Evolutionary conservation across 2,329 filamentous ascomycete species (phyloP).

Genomic region (Colletotrichum sublineola): DNA sequence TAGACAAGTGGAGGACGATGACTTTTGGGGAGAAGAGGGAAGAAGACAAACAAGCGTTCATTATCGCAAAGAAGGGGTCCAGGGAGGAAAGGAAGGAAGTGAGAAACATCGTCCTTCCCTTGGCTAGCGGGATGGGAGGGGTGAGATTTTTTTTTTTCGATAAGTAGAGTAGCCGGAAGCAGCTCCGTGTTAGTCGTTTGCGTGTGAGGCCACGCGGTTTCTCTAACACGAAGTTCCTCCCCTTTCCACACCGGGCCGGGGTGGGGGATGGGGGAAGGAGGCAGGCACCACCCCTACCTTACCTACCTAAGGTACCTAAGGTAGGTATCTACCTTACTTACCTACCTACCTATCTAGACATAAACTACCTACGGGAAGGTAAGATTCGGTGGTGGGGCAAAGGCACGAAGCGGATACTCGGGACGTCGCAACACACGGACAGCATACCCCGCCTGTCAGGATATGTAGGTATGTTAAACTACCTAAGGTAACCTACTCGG

Average conservation of each 20-base stretch:
- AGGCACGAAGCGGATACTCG: background rate
- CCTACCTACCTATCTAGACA: no score
- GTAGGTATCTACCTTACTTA: background rate
- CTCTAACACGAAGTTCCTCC: background rate
- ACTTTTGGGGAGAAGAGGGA: constrained; percentile 11
- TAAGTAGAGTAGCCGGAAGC: constrained; percentile 4
- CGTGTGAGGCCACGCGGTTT: background rate
- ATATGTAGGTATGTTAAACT: no score
- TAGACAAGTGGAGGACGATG: constrained; percentile 25
- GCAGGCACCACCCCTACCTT: background rate
- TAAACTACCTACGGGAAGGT: no score
- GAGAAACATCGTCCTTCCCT: background rate
- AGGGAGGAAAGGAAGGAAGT: constrained; percentile 1
- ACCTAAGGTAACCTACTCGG: no score
- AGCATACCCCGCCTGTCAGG: no score
- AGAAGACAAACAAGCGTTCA: background rate
- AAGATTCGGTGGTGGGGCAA: background rate
- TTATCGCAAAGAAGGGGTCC: background rate
- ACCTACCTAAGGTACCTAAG: no score
- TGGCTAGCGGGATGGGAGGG: constrained; percentile 3
- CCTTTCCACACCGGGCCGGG: background rate
- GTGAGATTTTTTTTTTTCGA: background rate
- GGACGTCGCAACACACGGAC: no score
- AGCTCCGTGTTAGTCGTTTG: constrained; percentile 28
- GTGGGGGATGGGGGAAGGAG: background rate